Percentiles rank a stretch among this genome's conserved stretches.
These are phyloP conservation scores for Citrus cavaleriei DNA, from an alignment of 345 rosid genomes.

Conservation along the genomic window DNA sequence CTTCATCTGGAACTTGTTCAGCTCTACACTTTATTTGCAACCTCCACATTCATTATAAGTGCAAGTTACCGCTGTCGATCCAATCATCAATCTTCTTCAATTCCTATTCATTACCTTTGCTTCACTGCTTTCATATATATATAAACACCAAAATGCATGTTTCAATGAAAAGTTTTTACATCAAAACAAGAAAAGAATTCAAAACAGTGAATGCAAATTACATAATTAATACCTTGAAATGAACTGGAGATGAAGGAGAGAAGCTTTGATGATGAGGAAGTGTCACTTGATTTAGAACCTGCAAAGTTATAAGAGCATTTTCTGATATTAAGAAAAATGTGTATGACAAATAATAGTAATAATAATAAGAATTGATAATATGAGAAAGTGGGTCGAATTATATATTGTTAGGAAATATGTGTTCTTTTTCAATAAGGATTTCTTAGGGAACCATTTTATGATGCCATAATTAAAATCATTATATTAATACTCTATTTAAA, in stretches of 20 bases:
- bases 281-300: constrained; percentile 37
- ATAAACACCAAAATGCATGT: not conserved
- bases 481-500: no score
- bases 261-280: constrained; percentile 18
- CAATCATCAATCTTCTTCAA: constrained; percentile 73
- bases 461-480: no score
- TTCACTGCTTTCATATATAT: constrained; percentile 16
- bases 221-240: constrained; percentile 30
- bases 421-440: no score
- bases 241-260: constrained; percentile 24
- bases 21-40: constrained; percentile 89
- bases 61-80: constrained; percentile 86
- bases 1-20: constrained; percentile 92
- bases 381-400: not conserved
- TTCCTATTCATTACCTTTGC: constrained; percentile 21
- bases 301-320: constrained; percentile 9
- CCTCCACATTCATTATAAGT: constrained; percentile 91
- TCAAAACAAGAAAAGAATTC: no score
- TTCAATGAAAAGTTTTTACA: not conserved
- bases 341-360: not conserved
- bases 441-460: no score
- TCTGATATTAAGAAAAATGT: not conserved
- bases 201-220: not conserved
- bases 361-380: not conserved
- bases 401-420: not conserved